These are phyloP conservation scores for Colletotrichum caudatum DNA, from an alignment of 2,329 filamentous ascomycete species.

Conservation along the genomic window DNA sequence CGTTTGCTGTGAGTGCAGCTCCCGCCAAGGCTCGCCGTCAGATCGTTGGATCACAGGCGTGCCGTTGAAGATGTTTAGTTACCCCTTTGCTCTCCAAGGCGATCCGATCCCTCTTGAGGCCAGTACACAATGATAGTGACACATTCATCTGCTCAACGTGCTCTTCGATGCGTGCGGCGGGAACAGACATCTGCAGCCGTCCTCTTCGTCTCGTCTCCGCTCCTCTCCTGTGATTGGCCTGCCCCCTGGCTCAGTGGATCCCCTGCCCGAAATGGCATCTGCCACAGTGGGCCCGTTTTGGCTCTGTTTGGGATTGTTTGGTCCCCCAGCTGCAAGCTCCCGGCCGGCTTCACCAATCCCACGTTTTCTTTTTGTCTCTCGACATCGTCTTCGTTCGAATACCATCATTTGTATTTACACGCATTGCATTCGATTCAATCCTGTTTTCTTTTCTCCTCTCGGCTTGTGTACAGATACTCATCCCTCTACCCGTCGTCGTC, in stretches of 20 bases:
- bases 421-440: not conserved
- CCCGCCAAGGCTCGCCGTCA: not conserved
- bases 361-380: constrained; percentile 5
- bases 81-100: too few species aligned
- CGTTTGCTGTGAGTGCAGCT: not conserved
- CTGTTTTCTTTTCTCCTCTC: not conserved
- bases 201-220: constrained; percentile 26
- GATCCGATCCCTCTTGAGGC: too few species aligned
- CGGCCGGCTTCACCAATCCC: constrained; percentile 19
- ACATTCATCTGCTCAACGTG: too few species aligned
- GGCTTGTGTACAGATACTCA: not conserved
- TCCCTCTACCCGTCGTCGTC: not conserved
- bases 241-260: constrained; percentile 22
- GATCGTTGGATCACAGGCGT: not conserved
- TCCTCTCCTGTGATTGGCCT: constrained; percentile 14
- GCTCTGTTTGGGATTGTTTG: constrained; percentile 40
- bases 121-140: too few species aligned
- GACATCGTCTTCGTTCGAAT: constrained; percentile 12
- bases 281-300: constrained; percentile 42
- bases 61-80: not conserved
- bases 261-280: constrained; percentile 35
- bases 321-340: constrained; percentile 25
- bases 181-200: constrained; percentile 9
- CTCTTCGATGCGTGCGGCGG: not conserved
- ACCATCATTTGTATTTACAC: constrained; percentile 20